phyloP scores from a whole-genome alignment of 2,329 filamentous ascomycete species.

The Talaromyces amestolkiae region DNA sequence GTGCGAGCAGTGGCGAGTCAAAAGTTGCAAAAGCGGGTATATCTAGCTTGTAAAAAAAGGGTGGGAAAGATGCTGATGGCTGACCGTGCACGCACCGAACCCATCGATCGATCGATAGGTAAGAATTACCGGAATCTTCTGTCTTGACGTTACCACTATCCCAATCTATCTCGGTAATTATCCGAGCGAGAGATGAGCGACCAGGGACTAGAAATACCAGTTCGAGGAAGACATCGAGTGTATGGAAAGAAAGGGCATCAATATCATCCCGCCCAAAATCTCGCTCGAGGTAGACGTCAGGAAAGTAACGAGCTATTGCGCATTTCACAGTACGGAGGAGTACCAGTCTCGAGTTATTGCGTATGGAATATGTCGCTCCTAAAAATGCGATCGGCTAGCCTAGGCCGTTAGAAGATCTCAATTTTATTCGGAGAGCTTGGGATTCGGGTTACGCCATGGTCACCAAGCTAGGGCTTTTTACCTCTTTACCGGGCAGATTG shows the following conservation, averaged over 20 bases:
- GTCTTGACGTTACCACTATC: neutral
- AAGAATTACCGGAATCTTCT: neutral
- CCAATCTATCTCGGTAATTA: neutral
- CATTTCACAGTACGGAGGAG: neutral
- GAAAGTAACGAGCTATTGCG: neutral
- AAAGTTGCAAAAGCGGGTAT: neutral
- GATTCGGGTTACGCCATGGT: too few species aligned
- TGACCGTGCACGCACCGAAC: slow-evolving; percentile 14
- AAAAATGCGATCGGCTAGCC: slow-evolving; percentile 8
- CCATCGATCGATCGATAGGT: slow-evolving; percentile 11
- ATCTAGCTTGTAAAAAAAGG: neutral
- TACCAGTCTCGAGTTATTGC: neutral
- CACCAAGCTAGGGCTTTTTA: neutral
- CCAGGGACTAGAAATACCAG: neutral
- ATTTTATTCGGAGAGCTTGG: neutral
- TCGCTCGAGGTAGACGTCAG: neutral
- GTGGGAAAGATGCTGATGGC: slow-evolving; percentile 1
- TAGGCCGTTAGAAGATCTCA: slow-evolving; percentile 7
- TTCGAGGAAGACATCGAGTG: neutral
- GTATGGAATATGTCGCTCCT: neutral
- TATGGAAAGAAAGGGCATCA: neutral
- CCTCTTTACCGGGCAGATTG: neutral
- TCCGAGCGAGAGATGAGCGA: neutral
- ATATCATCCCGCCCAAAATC: neutral
- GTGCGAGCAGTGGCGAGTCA: neutral